A percentile compares a stretch with the other conserved stretches of the same genome.
Evolutionary conservation across 2,329 filamentous ascomycete species (phyloP).

Genomic region (Aspergillus thermomutatus): DNA sequence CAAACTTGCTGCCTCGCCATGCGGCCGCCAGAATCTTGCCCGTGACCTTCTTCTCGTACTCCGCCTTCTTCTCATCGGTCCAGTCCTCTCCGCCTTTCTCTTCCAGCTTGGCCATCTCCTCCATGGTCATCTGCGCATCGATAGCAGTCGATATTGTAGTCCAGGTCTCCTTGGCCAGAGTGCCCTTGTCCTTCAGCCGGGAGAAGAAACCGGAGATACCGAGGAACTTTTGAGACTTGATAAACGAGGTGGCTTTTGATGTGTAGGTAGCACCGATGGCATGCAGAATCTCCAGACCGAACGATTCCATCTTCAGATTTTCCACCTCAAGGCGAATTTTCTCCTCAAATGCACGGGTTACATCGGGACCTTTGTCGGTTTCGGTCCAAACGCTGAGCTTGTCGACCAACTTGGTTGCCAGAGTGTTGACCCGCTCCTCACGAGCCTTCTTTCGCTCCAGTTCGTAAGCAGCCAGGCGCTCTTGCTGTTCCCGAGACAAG

Average conservation of each 20-base stretch:
- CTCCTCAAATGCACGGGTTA: conserved; percentile 85
- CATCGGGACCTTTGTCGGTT: conserved; percentile 82
- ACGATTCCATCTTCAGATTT: conserved; percentile 98
- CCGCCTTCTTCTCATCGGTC: conserved; percentile 95
- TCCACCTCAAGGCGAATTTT: conserved; percentile 95
- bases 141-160: conserved; percentile 95
- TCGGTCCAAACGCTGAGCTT: conserved; percentile 94
- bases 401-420: conserved; percentile 81
- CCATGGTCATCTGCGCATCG: conserved; percentile 96
- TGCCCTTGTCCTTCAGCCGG: conserved; percentile 92
- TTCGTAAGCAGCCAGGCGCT: conserved; percentile 86
- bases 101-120: conserved; percentile 97
- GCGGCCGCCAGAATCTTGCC: conserved; percentile 97
- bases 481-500: conserved; percentile 85
- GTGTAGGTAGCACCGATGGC: conserved; percentile 91
- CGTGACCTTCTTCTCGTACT: conserved; percentile 93
- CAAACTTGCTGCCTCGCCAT: conserved; percentile 94
- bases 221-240: conserved; percentile 95
- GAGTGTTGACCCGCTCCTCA: conserved; percentile 82
- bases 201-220: conserved; percentile 95
- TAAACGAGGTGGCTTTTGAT: conserved; percentile 77
- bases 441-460: conserved; percentile 77
- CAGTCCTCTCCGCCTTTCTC: conserved; percentile 93
- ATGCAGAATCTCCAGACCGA: conserved; percentile 92
- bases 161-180: conserved; percentile 96